phyloP scores from a whole-genome alignment of 2,329 filamentous ascomycete species.

The Aureobasidium sp. region DNA sequence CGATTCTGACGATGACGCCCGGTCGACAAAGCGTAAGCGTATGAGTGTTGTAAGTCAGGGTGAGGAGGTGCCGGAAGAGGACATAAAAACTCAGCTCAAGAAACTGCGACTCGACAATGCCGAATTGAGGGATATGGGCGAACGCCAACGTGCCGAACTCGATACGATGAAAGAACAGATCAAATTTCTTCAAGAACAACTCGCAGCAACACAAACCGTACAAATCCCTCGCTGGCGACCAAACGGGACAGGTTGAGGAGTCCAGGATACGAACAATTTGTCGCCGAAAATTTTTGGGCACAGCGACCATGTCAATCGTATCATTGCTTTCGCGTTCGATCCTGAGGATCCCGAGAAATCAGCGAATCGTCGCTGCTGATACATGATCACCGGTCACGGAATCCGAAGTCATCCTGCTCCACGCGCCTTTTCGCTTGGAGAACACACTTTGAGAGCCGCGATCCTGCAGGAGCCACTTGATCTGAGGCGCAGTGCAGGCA shows the following conservation, averaged over 20 bases:
- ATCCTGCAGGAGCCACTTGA: background rate
- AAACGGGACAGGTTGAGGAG: background rate
- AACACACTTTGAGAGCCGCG: background rate
- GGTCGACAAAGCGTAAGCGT: constrained; percentile 4
- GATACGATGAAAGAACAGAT: background rate
- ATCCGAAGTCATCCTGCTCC: background rate
- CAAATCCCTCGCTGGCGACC: background rate
- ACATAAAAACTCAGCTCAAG: constrained; percentile 32
- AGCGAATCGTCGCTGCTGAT: background rate
- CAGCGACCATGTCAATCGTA: too few species aligned
- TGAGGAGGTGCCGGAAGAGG: constrained; percentile 18
- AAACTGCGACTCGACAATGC: constrained; percentile 29
- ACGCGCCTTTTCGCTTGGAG: background rate
- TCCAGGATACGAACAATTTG: background rate
- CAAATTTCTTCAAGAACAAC: background rate
- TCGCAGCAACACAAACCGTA: background rate
- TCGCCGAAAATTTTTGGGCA: too few species aligned
- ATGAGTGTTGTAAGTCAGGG: background rate
- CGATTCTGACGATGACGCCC: constrained; percentile 9
- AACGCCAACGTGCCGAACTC: background rate
- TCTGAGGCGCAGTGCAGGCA: constrained; percentile 9
- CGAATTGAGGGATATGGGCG: constrained; percentile 18
- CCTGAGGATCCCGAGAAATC: background rate
- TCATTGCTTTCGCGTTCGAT: background rate
- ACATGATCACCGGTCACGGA: background rate